Conservation (phyloP, 352 stramenopile species). For the Phytophthora cryptogea region DNA sequence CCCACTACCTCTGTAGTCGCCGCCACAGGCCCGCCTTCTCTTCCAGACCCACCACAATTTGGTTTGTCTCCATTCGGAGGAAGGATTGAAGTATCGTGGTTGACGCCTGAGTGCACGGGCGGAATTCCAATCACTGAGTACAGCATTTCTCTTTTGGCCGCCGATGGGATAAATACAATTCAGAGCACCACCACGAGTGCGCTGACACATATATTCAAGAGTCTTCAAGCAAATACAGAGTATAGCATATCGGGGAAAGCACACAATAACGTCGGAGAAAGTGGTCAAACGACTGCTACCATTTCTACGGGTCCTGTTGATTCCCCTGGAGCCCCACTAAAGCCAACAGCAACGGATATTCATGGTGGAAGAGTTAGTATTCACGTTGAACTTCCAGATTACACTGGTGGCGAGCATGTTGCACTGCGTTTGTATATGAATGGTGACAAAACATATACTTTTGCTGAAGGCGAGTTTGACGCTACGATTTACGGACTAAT, state of each 20-base stretch:
- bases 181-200: constrained; percentile 4
- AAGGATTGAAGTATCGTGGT: constrained; percentile 48
- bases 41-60: constrained; percentile 35
- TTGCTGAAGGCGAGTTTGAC: constrained; percentile 20
- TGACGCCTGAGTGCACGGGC: constrained; percentile 41
- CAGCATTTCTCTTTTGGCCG: constrained; percentile 11
- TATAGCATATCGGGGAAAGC: constrained; percentile 32
- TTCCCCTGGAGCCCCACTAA: constrained; percentile 19
- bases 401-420: constrained; percentile 48
- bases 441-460: constrained; percentile 21
- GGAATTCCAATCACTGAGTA: constrained; percentile 43
- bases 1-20: neutral
- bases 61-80: constrained; percentile 42
- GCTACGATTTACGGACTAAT: constrained; percentile 39
- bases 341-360: constrained; percentile 25
- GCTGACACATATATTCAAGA: constrained; percentile 17
- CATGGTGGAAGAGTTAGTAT: constrained; percentile 32
- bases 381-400: constrained; percentile 22
- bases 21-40: constrained; percentile 28
- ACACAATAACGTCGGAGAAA: constrained; percentile 31
- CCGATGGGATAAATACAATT: constrained; percentile 8
- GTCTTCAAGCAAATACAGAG: constrained; percentile 25
- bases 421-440: constrained; percentile 39
- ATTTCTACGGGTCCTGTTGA: constrained; percentile 24
- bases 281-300: neutral